Conservation (phyloP, 1,284 basidiomycete species). For the Jaminaea rosea region DNA sequence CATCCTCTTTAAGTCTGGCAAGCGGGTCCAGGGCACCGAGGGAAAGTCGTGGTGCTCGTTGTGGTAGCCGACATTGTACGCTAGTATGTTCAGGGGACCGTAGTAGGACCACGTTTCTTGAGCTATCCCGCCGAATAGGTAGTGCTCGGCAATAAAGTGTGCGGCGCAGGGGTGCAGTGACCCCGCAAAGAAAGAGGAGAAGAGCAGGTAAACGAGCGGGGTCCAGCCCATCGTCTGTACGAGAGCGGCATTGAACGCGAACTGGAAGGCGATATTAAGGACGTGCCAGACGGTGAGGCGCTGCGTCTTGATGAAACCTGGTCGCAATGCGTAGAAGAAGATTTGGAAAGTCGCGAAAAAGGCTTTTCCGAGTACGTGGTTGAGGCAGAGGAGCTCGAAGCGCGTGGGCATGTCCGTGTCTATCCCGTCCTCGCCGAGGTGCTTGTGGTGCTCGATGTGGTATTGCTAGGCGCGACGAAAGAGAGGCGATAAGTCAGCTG, state of each 20-base stretch:
- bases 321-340: conserved; percentile 91
- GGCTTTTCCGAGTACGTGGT: conserved; percentile 92
- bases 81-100: conserved; percentile 76
- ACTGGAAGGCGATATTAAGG: conserved; percentile 63
- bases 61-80: conserved; percentile 98
- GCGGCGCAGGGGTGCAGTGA: conserved; percentile 89
- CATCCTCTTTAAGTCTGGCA: conserved; percentile 69
- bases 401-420: conserved; percentile 88
- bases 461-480: conserved; percentile 57
- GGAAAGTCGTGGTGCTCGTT: conserved; percentile 99
- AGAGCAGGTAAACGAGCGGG: conserved; percentile 62
- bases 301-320: conserved; percentile 83
- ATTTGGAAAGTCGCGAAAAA: conserved; percentile 99
- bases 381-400: conserved; percentile 73
- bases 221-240: conserved; percentile 25
- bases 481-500: conserved; percentile 12
- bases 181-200: conserved; percentile 87
- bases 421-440: conserved; percentile 86
- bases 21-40: conserved; percentile 86
- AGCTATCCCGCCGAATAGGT: conserved; percentile 44
- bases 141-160: conserved; percentile 84
- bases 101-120: conserved; percentile 98
- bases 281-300: conserved; percentile 73
- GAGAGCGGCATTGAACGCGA: conserved; percentile 62
- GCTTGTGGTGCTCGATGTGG: conserved; percentile 77